These are phyloP conservation scores for Macrolepiota albuminosa DNA, from an alignment of 768 basidiomycete species.

Conservation along the genomic window DNA sequence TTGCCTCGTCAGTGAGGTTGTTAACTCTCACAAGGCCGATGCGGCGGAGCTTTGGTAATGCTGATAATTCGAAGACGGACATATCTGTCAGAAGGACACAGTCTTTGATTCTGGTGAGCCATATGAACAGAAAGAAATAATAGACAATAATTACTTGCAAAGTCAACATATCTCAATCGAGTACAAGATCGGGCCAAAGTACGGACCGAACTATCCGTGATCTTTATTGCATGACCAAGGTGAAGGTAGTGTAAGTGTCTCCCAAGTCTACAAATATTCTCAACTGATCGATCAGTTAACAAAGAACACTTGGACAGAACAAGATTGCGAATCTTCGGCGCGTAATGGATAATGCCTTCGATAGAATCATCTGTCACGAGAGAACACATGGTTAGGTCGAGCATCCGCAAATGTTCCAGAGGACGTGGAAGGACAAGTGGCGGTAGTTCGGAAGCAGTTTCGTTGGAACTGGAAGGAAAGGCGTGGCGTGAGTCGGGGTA, in stretches of 20 bases:
- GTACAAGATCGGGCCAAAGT: constrained; percentile 83
- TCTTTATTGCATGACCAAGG: constrained; percentile 84
- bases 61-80: constrained; percentile 88
- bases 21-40: constrained; percentile 93
- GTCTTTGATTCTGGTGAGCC: constrained; percentile 49
- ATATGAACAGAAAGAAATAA: constrained; percentile 3
- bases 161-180: constrained; percentile 89
- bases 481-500: constrained; percentile 34
- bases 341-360: constrained; percentile 75
- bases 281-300: constrained; percentile 78
- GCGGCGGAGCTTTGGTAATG: constrained; percentile 84
- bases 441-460: constrained; percentile 42
- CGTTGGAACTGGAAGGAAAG: constrained; percentile 32
- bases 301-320: constrained; percentile 80
- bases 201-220: constrained; percentile 87
- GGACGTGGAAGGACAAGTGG: constrained; percentile 61
- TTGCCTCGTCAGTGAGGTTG: constrained; percentile 91
- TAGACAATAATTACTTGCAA: constrained; percentile 69
- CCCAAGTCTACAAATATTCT: constrained; percentile 83
- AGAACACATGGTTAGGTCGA: constrained; percentile 86
- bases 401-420: constrained; percentile 85
- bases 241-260: constrained; percentile 93
- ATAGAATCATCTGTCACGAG: constrained; percentile 79
- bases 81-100: constrained; percentile 87
- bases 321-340: constrained; percentile 80